These are phyloP conservation scores for Artemisia argyi DNA, from an alignment of 129 eudicot species.

Conservation along the genomic window DNA sequence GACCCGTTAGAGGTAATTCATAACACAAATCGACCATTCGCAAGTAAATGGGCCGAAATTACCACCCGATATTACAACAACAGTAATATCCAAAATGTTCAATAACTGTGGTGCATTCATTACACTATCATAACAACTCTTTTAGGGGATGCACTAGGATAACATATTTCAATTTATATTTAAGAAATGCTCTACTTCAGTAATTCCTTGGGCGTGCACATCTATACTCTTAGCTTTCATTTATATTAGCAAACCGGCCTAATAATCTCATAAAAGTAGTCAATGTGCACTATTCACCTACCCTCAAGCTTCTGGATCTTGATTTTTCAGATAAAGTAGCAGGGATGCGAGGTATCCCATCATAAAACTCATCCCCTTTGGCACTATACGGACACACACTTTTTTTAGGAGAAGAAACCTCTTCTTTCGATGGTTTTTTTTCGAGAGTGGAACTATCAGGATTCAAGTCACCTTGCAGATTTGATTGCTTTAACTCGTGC, in stretches of 20 bases:
- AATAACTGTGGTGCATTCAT: background rate
- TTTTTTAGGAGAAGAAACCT: slow-evolving; percentile 22
- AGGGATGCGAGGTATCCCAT: slow-evolving; percentile 73
- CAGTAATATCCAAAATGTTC: background rate
- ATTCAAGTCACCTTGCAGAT: slow-evolving; percentile 13
- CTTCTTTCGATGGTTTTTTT: slow-evolving; percentile 23
- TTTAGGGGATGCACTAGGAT: background rate
- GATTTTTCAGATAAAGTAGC: slow-evolving; percentile 54
- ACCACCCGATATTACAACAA: background rate
- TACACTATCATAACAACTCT: background rate
- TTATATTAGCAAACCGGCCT: too few species aligned
- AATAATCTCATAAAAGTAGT: slow-evolving; percentile 8
- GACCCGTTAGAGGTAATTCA: slow-evolving; percentile 1
- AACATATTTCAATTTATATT: background rate
- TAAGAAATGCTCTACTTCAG: too few species aligned
- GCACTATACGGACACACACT: slow-evolving; percentile 14
- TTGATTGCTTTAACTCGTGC: slow-evolving; percentile 27
- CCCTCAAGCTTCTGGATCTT: slow-evolving; percentile 59
- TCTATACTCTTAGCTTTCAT: too few species aligned
- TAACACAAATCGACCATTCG: background rate
- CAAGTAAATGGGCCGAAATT: background rate
- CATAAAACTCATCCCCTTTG: slow-evolving; percentile 70
- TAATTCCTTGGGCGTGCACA: too few species aligned
- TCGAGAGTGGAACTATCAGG: slow-evolving; percentile 18
- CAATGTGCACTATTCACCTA: slow-evolving; percentile 19